Conservation (phyloP, 345 rosid species). For the sweet orange (Citrus sinensis) region DNA sequence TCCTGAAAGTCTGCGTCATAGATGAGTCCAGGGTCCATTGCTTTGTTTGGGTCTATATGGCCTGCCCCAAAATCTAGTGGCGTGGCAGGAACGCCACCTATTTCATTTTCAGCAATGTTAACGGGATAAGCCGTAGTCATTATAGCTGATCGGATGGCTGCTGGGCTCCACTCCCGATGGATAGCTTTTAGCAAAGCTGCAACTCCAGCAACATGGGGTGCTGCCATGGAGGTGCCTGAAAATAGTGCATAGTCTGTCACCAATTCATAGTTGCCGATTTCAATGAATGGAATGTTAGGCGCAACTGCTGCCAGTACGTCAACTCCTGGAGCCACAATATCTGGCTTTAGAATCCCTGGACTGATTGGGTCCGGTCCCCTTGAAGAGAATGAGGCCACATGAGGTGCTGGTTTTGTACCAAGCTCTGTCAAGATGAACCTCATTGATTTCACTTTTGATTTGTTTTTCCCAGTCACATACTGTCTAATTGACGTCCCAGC, state of each 20-base stretch:
- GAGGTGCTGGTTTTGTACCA: conserved; percentile 43
- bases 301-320: conserved; percentile 37
- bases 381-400: conserved; percentile 61
- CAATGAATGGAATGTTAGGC: conserved; percentile 18
- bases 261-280: conserved; percentile 22
- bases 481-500: conserved; percentile 11
- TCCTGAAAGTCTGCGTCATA: conserved; percentile 35
- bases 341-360: conserved; percentile 39
- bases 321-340: conserved; percentile 45
- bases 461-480: not conserved
- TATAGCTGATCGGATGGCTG: conserved; percentile 45
- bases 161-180: conserved; percentile 38
- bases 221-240: conserved; percentile 52
- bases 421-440: conserved; percentile 30
- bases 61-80: conserved; percentile 48
- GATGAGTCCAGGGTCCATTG: conserved; percentile 45
- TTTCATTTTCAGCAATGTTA: conserved; percentile 28
- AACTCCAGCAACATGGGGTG: conserved; percentile 61
- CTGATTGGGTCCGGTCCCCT: conserved; percentile 55
- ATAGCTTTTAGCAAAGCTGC: conserved; percentile 49
- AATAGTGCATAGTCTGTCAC: conserved; percentile 32
- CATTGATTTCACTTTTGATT: conserved; percentile 25
- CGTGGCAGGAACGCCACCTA: conserved; percentile 15
- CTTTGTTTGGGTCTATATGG: conserved; percentile 39
- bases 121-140: conserved; percentile 43